These are phyloP conservation scores for Sordariomycetes sp. DNA, from an alignment of 2,329 filamentous ascomycete species.

Conservation along the genomic window DNA sequence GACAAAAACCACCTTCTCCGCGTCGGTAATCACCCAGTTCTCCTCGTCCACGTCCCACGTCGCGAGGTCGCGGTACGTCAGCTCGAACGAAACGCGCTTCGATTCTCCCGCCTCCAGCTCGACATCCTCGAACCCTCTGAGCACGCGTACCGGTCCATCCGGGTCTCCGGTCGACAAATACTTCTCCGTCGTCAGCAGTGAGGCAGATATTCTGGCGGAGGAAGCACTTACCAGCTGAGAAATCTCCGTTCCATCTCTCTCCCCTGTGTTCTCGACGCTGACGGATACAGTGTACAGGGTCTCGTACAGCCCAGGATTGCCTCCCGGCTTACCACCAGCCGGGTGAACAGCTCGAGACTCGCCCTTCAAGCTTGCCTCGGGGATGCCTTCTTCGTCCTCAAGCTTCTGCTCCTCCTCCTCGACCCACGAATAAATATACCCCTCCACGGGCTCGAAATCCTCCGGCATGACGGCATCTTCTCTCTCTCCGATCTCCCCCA, in stretches of 20 bases:
- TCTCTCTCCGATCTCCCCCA: not conserved
- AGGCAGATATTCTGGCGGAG: not conserved
- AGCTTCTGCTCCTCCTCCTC: not conserved
- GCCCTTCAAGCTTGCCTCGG: not conserved
- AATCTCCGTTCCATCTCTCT: not conserved
- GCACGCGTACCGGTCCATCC: not conserved
- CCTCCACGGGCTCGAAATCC: not conserved
- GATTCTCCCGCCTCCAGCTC: not conserved
- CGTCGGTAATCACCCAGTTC: not conserved
- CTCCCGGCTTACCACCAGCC: not conserved
- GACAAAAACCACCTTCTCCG: not conserved
- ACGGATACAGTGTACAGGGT: constrained; percentile 1
- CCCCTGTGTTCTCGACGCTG: constrained; percentile 1
- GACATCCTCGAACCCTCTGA: constrained; percentile 1
- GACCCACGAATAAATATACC: constrained; percentile 2
- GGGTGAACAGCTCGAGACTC: not conserved
- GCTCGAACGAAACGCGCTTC: constrained; percentile 1
- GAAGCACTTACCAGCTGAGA: constrained; percentile 1
- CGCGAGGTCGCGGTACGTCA: constrained; percentile 2
- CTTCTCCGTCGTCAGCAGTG: not conserved
- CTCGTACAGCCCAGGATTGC: constrained; percentile 2
- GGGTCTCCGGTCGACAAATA: not conserved
- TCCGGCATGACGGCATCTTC: not conserved
- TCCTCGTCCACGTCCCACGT: not conserved
- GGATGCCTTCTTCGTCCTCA: not conserved